phyloP scores from a whole-genome alignment of 257 asterid genomes.

The Sherardia arvensis region DNA sequence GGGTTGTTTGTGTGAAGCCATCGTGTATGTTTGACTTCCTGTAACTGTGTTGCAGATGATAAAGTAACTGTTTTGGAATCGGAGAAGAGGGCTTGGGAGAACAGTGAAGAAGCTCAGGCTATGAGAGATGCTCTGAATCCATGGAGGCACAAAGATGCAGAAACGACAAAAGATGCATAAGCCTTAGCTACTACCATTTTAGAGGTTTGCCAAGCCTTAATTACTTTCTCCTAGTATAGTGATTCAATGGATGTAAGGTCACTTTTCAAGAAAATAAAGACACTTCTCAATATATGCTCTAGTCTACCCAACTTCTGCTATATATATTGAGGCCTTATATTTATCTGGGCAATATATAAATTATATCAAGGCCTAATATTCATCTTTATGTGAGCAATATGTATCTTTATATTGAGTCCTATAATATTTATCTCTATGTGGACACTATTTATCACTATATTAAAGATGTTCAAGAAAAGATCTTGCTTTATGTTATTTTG shows the following conservation, averaged over 20 bases:
- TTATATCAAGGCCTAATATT: background rate
- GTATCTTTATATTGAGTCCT: background rate
- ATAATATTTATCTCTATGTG: background rate
- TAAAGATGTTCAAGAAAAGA: background rate
- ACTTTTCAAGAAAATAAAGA: background rate
- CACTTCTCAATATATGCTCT: background rate
- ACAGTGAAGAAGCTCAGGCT: constrained; percentile 75
- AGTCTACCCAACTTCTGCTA: background rate
- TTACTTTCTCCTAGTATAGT: background rate
- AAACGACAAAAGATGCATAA: constrained; percentile 36
- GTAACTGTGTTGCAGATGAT: constrained; percentile 50
- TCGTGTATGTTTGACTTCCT: background rate
- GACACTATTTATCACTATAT: background rate
- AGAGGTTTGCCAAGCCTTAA: constrained; percentile 8
- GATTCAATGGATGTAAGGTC: background rate
- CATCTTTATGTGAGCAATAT: background rate
- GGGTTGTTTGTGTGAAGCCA: background rate
- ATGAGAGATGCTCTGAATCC: constrained; percentile 89
- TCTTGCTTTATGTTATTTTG: background rate
- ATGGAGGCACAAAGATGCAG: constrained; percentile 48
- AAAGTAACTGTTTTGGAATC: constrained; percentile 80
- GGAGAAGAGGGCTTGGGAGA: constrained; percentile 84
- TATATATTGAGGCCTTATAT: background rate
- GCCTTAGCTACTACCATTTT: background rate
- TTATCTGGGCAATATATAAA: background rate